phyloP scores from a whole-genome alignment of 768 basidiomycete genomes.

The Mycena rosella region DNA sequence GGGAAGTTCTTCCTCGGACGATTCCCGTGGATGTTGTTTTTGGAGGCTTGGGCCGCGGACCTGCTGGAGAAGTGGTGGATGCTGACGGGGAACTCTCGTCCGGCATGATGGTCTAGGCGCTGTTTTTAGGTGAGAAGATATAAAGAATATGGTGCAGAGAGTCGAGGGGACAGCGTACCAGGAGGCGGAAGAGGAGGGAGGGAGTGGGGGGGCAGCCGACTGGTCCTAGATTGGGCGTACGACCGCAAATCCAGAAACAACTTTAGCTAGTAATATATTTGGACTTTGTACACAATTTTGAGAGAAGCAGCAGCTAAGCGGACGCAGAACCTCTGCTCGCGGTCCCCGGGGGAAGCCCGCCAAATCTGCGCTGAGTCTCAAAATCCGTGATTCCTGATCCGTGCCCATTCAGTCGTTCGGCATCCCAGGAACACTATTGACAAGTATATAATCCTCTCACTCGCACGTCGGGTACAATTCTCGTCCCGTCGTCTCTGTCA shows the following conservation, averaged over 20 bases:
- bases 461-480: background rate
- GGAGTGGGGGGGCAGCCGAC: conserved; percentile 1
- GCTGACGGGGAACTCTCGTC: conserved; percentile 51
- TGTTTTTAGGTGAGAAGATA: conserved; percentile 47
- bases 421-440: background rate
- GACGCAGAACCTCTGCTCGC: background rate
- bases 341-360: conserved; percentile 8
- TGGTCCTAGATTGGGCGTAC: conserved; percentile 1
- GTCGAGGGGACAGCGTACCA: conserved; percentile 28
- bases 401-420: background rate
- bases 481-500: background rate
- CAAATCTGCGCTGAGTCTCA: background rate
- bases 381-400: conserved; percentile 6
- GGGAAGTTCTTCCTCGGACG: conserved; percentile 66
- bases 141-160: conserved; percentile 7
- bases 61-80: conserved; percentile 52
- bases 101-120: conserved; percentile 45
- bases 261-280: conserved; percentile 29
- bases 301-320: conserved; percentile 1
- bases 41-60: conserved; percentile 56
- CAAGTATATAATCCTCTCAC: background rate
- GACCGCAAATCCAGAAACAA: conserved; percentile 28
- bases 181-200: conserved; percentile 8
- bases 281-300: background rate
- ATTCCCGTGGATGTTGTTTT: conserved; percentile 53